phyloP scores from a whole-genome alignment of 306 rosid species.

The Dalbergia oliveri region DNA sequence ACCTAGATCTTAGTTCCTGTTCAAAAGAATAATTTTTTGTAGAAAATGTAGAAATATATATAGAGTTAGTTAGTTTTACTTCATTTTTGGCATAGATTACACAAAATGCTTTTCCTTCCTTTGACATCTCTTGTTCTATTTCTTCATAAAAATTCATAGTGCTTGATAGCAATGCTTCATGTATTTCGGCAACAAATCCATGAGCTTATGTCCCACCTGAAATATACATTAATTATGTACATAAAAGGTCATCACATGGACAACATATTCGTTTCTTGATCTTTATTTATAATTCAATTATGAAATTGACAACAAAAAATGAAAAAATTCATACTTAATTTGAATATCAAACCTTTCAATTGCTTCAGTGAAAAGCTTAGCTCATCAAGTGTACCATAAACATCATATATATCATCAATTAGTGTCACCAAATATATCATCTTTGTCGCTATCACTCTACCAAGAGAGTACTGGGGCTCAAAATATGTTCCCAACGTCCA shows the following conservation, averaged over 20 bases:
- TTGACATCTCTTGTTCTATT: background rate
- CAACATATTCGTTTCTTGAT: background rate
- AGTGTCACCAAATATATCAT: too few relatives aligned
- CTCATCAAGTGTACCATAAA: background rate
- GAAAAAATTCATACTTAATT: background rate
- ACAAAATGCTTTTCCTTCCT: constrained; percentile 1
- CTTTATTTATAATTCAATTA: background rate
- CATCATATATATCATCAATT: background rate
- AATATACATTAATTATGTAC: background rate
- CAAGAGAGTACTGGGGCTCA: too few relatives aligned
- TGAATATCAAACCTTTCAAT: background rate
- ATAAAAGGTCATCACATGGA: background rate
- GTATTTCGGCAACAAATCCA: background rate
- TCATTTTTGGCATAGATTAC: constrained; percentile 39
- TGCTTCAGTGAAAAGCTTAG: background rate
- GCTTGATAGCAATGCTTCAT: constrained; percentile 11
- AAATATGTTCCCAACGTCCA: too few relatives aligned
- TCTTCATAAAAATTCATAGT: constrained; percentile 33
- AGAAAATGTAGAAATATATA: too few relatives aligned
- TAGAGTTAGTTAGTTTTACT: constrained; percentile 3
- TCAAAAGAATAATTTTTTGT: too few relatives aligned
- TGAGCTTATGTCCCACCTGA: background rate
- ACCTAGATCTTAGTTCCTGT: too few relatives aligned
- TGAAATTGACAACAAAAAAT: background rate
- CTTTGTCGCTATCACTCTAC: too few relatives aligned